Evolutionary conservation across 2,329 filamentous ascomycete species (phyloP).

Genomic region (Microdochium trichocladiopsis): DNA sequence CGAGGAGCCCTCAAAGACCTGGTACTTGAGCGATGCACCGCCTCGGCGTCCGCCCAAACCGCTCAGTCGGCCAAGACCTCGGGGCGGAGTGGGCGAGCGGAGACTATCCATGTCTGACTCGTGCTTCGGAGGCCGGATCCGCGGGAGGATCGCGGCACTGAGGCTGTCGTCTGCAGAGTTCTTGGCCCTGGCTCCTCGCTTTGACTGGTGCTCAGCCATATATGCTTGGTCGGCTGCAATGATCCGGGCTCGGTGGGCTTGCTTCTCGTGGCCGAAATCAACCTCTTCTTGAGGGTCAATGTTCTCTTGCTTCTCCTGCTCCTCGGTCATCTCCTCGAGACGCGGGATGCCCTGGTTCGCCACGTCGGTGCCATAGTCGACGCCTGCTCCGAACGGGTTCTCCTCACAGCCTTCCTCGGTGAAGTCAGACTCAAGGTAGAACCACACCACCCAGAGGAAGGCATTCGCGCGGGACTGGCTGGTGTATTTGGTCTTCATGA

Average conservation of each 20-base stretch:
- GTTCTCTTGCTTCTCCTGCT: conserved; percentile 64
- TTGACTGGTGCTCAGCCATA: conserved; percentile 52
- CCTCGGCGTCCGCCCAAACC: conserved; percentile 31
- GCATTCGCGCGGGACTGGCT: conserved; percentile 78
- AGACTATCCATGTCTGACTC: conserved; percentile 47
- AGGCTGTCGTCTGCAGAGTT: conserved; percentile 44
- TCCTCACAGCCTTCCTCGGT: conserved; percentile 78
- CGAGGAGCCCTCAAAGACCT: conserved; percentile 54
- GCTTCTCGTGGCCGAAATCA: conserved; percentile 40
- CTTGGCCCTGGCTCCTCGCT: conserved; percentile 35
- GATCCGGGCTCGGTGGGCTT: conserved; percentile 67
- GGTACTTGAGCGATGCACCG: conserved; percentile 47
- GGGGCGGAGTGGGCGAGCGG: conserved; percentile 43
- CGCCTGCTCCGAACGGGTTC: conserved; percentile 79
- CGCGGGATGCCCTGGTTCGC: conserved; percentile 64
- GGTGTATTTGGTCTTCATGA: conserved; percentile 81
- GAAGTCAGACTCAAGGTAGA: conserved; percentile 95
- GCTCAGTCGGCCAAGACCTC: conserved; percentile 26
- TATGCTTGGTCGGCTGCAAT: conserved; percentile 69
- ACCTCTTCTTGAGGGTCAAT: conserved; percentile 55
- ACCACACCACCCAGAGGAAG: conserved; percentile 98
- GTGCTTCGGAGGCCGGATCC: conserved; percentile 57
- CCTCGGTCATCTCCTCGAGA: conserved; percentile 57
- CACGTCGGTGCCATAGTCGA: conserved; percentile 57
- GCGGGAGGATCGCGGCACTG: conserved; percentile 48